phyloP scores from a whole-genome alignment of 1,284 basidiomycete species.

The Lentinus polychrous region DNA sequence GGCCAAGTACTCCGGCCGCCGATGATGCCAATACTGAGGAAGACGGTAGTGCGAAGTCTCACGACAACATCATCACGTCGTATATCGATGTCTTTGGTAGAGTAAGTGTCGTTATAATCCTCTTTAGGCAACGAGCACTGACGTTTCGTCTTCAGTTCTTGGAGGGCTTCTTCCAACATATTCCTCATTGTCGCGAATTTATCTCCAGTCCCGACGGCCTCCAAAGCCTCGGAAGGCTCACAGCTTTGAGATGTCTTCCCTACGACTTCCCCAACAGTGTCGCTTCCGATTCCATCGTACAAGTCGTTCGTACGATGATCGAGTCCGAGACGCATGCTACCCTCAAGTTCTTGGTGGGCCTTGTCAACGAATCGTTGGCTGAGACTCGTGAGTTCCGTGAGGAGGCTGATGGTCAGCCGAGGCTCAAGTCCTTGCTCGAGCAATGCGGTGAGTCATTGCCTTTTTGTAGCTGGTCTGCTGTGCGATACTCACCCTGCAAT shows the following conservation, averaged over 20 bases:
- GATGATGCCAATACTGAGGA: slow-evolving; percentile 23
- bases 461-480: background rate
- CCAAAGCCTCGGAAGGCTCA: slow-evolving; percentile 69
- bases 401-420: slow-evolving; percentile 43
- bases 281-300: slow-evolving; percentile 79
- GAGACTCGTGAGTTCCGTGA: slow-evolving; percentile 74
- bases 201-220: slow-evolving; percentile 73
- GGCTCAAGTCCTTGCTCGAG: slow-evolving; percentile 53
- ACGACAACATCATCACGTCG: slow-evolving; percentile 69
- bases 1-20: slow-evolving; percentile 4
- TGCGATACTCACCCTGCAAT: slow-evolving; percentile 2
- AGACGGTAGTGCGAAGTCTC: slow-evolving; percentile 38
- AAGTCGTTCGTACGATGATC: slow-evolving; percentile 83
- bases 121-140: slow-evolving; percentile 9
- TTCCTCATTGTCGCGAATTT: slow-evolving; percentile 87
- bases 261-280: slow-evolving; percentile 84
- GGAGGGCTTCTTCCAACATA: slow-evolving; percentile 91
- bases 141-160: slow-evolving; percentile 55
- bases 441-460: slow-evolving; percentile 26
- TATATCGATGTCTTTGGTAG: slow-evolving; percentile 73
- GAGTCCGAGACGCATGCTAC: slow-evolving; percentile 82
- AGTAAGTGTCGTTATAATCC: slow-evolving; percentile 32
- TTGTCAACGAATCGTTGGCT: slow-evolving; percentile 67
- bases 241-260: slow-evolving; percentile 82
- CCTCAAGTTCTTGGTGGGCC: slow-evolving; percentile 62